phyloP scores from a whole-genome alignment of 2,329 filamentous ascomycete species.

The Exophiala viscosa region DNA sequence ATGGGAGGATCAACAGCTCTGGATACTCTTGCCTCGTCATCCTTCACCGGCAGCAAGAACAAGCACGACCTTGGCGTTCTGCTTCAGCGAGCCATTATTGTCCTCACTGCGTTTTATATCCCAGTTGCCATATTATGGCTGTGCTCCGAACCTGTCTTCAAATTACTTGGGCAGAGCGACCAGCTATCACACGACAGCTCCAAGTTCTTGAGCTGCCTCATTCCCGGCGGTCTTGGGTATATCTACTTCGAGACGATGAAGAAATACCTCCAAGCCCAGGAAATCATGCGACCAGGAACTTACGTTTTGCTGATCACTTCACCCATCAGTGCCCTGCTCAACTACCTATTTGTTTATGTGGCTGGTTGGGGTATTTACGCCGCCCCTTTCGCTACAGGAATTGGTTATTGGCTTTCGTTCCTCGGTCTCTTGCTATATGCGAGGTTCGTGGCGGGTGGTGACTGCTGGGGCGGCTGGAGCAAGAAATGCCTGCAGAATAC shows the following conservation, averaged over 20 bases:
- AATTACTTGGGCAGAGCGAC: slow-evolving; percentile 70
- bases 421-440: slow-evolving; percentile 70
- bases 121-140: slow-evolving; percentile 71
- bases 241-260: slow-evolving; percentile 80
- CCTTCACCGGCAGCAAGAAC: slow-evolving; percentile 76
- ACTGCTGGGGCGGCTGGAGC: slow-evolving; percentile 76
- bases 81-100: slow-evolving; percentile 70
- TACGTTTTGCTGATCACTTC: slow-evolving; percentile 61
- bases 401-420: slow-evolving; percentile 84
- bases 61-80: slow-evolving; percentile 75
- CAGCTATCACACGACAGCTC: slow-evolving; percentile 71
- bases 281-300: slow-evolving; percentile 62
- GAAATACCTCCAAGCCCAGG: slow-evolving; percentile 58
- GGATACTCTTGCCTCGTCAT: slow-evolving; percentile 77
- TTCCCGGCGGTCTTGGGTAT: slow-evolving; percentile 79
- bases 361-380: slow-evolving; percentile 70
- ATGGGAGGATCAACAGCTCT: slow-evolving; percentile 81
- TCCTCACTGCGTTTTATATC: slow-evolving; percentile 68
- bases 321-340: slow-evolving; percentile 56
- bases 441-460: slow-evolving; percentile 63
- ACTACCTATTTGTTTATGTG: slow-evolving; percentile 68
- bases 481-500: slow-evolving; percentile 63
- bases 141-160: slow-evolving; percentile 70
- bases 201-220: slow-evolving; percentile 67
- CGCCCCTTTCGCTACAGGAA: slow-evolving; percentile 75